These are phyloP conservation scores for Elaeagnus macrophylla DNA, from an alignment of 306 rosid species.

Conservation along the genomic window DNA sequence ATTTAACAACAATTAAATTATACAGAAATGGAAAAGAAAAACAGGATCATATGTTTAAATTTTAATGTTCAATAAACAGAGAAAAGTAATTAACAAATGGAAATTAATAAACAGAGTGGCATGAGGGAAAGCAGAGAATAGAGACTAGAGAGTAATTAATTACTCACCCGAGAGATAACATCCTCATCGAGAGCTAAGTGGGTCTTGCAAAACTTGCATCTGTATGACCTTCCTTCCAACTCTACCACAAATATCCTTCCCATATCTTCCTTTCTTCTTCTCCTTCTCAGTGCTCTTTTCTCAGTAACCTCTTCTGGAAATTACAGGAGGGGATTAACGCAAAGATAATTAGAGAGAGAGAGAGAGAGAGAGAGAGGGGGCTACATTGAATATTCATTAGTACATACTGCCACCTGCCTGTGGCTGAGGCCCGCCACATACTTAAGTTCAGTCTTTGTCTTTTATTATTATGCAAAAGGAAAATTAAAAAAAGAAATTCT, in stretches of 20 bases:
- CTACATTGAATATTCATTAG: background rate
- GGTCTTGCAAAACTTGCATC: conserved; percentile 89
- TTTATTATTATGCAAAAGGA: too few relatives aligned
- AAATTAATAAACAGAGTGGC: too few relatives aligned
- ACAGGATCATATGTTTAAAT: too few relatives aligned
- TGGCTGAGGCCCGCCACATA: too few relatives aligned
- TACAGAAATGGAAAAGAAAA: too few relatives aligned
- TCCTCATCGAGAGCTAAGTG: conserved; percentile 69
- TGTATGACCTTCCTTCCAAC: conserved; percentile 71
- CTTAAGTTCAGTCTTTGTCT: too few relatives aligned
- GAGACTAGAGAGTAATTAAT: too few relatives aligned
- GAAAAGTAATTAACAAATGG: too few relatives aligned
- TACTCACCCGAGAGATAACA: conserved; percentile 77
- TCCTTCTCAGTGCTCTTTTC: background rate
- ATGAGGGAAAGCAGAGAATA: too few relatives aligned
- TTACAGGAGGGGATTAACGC: background rate
- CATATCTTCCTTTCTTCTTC: conserved; percentile 19
- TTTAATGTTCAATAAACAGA: too few relatives aligned
- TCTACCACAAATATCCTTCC: conserved; percentile 80
- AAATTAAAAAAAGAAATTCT: too few relatives aligned
- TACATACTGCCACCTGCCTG: background rate
- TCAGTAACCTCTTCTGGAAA: background rate
- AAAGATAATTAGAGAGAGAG: background rate
- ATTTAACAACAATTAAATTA: too few relatives aligned
- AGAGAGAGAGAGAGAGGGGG: background rate